These are phyloP conservation scores for Arctium minus DNA, from an alignment of 129 eudicot genomes.

Conservation along the genomic window DNA sequence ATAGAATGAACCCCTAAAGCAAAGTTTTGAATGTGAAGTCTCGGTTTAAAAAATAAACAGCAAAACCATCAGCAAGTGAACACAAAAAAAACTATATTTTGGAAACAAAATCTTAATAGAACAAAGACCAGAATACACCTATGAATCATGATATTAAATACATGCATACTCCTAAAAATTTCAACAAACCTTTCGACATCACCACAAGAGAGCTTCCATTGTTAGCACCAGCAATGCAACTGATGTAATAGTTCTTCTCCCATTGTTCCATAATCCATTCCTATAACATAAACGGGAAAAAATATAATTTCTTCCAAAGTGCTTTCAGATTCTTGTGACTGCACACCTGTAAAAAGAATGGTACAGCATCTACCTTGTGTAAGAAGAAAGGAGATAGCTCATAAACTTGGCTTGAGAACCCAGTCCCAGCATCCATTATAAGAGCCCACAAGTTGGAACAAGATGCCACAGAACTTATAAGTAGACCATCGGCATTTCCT, in stretches of 20 bases:
- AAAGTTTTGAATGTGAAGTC: background rate
- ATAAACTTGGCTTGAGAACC: conserved; percentile 65
- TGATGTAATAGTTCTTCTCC: conserved; percentile 84
- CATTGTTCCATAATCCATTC: conserved; percentile 97
- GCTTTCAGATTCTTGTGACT: background rate
- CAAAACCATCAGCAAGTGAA: background rate
- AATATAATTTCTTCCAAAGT: background rate
- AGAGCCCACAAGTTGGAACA: conserved; percentile 83
- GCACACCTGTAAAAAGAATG: background rate
- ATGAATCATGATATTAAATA: background rate
- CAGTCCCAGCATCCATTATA: conserved; percentile 92
- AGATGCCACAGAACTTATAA: conserved; percentile 72
- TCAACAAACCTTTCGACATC: conserved; percentile 75
- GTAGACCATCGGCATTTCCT: conserved; percentile 73
- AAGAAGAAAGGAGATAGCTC: conserved; percentile 75
- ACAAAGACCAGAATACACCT: background rate
- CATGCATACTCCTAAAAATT: background rate
- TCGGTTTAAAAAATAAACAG: background rate
- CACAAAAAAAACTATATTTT: background rate
- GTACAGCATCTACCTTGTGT: conserved; percentile 56
- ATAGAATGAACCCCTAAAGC: background rate
- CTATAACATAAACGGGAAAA: conserved; percentile 25
- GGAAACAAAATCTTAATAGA: background rate
- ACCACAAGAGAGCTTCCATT: conserved; percentile 88
- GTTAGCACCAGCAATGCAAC: conserved; percentile 72